phyloP scores from a whole-genome alignment of 192 early-diverging fungal genomes.

The Lunasporangiospora selenospora region DNA sequence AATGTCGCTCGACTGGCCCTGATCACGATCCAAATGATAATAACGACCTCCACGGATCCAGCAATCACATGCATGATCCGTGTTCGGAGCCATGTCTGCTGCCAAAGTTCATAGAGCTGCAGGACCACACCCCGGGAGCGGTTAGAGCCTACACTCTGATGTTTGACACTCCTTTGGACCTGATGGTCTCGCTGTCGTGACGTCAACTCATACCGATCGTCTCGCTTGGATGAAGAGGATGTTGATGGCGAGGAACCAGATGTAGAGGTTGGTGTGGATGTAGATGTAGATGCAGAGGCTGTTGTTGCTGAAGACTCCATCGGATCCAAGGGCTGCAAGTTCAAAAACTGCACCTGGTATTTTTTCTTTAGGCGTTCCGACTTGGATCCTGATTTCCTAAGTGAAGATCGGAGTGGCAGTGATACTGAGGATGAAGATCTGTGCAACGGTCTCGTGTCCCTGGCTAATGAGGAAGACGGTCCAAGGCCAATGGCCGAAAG shows the following conservation, averaged over 20 bases:
- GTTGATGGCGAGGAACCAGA: not conserved
- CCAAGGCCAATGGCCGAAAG: no score
- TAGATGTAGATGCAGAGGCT: not conserved
- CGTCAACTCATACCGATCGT: not conserved
- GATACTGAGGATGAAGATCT: not conserved
- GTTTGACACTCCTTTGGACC: not conserved
- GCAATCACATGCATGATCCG: constrained; percentile 48
- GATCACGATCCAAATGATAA: constrained; percentile 37
- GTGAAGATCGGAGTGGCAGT: constrained; percentile 8
- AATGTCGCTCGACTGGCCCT: constrained; percentile 16
- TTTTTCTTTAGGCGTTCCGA: constrained; percentile 24
- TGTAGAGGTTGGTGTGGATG: not conserved
- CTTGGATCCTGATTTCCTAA: constrained; percentile 8
- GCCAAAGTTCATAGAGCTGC: constrained; percentile 40
- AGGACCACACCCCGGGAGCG: constrained; percentile 20
- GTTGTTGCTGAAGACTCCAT: not conserved
- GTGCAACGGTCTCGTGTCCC: no score
- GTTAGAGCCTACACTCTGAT: constrained; percentile 29
- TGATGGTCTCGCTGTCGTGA: constrained; percentile 7
- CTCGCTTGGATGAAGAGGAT: not conserved
- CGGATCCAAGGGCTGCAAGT: constrained; percentile 5
- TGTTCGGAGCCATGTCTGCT: constrained; percentile 45
- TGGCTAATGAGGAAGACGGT: no score
- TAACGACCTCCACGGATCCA: constrained; percentile 39
- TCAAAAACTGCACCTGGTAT: constrained; percentile 32